Evolutionary conservation across 768 basidiomycete species (phyloP), one percentile per base, ranked within the genome.

Genomic region (Leccinum obscurum): DNA sequence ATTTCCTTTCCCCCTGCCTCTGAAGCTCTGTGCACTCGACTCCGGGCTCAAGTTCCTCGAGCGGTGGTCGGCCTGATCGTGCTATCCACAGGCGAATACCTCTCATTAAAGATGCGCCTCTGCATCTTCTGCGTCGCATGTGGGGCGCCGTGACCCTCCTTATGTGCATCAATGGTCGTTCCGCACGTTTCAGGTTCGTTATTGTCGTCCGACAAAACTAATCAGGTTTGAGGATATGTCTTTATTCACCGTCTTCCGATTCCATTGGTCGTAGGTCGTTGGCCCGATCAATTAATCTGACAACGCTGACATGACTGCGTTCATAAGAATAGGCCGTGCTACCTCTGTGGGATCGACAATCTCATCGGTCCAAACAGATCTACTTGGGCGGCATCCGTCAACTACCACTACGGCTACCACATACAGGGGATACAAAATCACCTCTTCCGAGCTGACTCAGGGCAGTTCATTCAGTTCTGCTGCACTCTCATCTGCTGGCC

Each of bases 301-400:
- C 17, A 49, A 22, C 14, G 15, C 58, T 68, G 52, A 69, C 55
- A 10, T 4, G 54, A 15, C 13, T 37, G 44, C 44, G 20, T 24
- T 49, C 50, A 44, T 58, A 59, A 72, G 73, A 57, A 30, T 73
- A 1, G 72, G 58, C 6, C 74, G 72, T 55, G 66, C 74, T 17
- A 63, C 63, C 14, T 73, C 72, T 17, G 66, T 61, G 30, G 70
- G 63, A 24, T 74, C 72, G 15, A 74, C 74, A 2, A 48, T 55
- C 13, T 74, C 72, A 6, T 74, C 74, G 5, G 60, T 62, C 20
- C 68, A 56, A 39, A 64, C 72, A 14, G 67, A 67, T 48, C 48
- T 65, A 10, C 58, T 74, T 22, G 65, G 61, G 28, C 64, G 74
- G 28, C 67, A 74, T 52, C 46, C 37, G 15, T 72, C 73, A n/a